These are phyloP conservation scores for Neopestalotiopsis clavispora DNA, from an alignment of 2,329 filamentous ascomycete genomes.

Conservation along the genomic window DNA sequence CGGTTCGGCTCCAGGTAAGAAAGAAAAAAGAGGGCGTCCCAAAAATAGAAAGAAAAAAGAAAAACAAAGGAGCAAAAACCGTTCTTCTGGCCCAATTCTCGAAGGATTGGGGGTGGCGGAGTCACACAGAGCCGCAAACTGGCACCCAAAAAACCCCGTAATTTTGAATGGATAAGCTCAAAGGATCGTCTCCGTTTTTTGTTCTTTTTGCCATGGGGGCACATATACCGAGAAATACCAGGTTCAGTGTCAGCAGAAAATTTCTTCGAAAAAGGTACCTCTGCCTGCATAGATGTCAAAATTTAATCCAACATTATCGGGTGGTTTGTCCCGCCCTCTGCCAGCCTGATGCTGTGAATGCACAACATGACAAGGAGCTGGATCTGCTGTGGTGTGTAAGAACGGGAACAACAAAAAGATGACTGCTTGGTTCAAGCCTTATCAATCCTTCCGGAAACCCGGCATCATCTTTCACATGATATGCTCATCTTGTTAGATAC, in stretches of 20 bases:
- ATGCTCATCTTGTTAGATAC: no score
- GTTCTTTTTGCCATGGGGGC: background rate
- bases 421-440: background rate
- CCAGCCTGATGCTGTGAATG: background rate
- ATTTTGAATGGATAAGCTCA: background rate
- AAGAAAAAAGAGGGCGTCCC: background rate
- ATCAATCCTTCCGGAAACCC: background rate
- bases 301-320: background rate
- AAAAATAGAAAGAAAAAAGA: background rate
- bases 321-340: background rate
- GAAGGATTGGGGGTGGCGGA: slow-evolving; percentile 1
- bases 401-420: background rate
- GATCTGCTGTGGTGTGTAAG: background rate
- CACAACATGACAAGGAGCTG: background rate
- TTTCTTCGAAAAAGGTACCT: background rate
- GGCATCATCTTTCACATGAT: background rate
- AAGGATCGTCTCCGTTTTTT: background rate
- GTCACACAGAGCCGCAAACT: background rate
- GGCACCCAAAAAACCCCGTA: background rate
- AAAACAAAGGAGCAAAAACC: background rate
- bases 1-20: background rate
- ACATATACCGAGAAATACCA: background rate
- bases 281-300: background rate
- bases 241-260: background rate
- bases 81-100: background rate